These are phyloP conservation scores for Linnemannia hyalina DNA, from an alignment of 192 early-diverging fungal genomes.

Conservation along the genomic window DNA sequence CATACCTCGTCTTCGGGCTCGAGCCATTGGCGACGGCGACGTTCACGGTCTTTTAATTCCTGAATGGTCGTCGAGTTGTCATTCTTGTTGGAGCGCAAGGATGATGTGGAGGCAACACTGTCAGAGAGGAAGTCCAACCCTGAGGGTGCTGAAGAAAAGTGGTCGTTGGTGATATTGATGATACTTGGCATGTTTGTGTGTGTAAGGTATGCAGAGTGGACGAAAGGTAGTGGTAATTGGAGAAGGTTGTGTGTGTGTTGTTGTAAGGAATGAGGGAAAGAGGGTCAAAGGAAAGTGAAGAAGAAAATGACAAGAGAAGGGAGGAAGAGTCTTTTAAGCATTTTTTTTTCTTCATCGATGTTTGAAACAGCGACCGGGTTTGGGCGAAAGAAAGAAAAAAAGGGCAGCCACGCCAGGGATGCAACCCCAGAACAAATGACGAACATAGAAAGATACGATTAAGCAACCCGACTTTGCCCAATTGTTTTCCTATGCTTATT, in stretches of 20 bases:
- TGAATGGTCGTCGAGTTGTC: neutral
- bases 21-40: constrained; percentile 5
- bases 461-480: neutral
- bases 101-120: neutral
- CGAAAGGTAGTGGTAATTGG: neutral
- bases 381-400: neutral
- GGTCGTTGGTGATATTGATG: neutral
- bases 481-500: neutral
- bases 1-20: constrained; percentile 14
- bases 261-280: neutral
- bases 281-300: neutral
- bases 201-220: neutral
- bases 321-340: neutral
- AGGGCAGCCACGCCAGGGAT: neutral
- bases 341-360: neutral
- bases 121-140: constrained; percentile 8
- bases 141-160: neutral
- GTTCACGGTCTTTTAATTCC: constrained; percentile 8
- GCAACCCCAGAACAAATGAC: neutral
- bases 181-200: neutral
- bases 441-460: neutral
- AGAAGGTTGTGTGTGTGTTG: neutral
- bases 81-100: neutral
- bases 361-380: constrained; percentile 3
- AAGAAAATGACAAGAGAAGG: neutral